Base-by-base conservation (phyloP, 139 green algal species). In the Micromonas commoda region DNA sequence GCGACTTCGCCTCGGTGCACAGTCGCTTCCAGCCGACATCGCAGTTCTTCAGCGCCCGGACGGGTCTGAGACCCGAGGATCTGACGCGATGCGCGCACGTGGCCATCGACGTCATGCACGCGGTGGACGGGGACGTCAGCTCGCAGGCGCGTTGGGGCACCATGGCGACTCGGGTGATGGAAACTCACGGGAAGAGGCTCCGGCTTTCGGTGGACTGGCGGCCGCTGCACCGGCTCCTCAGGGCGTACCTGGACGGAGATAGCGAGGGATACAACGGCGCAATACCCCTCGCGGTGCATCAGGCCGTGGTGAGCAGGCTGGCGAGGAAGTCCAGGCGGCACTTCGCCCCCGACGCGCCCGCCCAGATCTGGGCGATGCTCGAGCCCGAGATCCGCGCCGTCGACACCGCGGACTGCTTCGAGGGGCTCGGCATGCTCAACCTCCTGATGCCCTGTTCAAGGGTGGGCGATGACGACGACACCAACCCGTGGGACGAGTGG, bases 381-480 rank as follows among this genome's bases (percentile, higher is more conserved):
- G 35, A 35, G 35, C 80, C 73, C 0, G 61, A 57, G 0, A 61
- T 87, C 31, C n/a, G 65, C 3, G 68, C 85, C 54, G 21, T 60
- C 2, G 75, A 83, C 31, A 39, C 53, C 2, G 16, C 53, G 1
- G 73, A 83, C 24, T 52, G 31, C 29, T 76, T 85, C 32, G 82
- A 86, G 85, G 86, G 87, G 16, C 68, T 90, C 37, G 90, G 86
- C 21, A 89, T 83, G 86, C 76, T 94, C 53, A 64, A 80, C 21
- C 64, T 93, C 66, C 83, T 94, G 32, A 80, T 91, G 74, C 90
- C 90, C 1, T 92, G 88, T 0, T 74, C 86, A 33, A 79, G 81
- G 51, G 39, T 87, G 28, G 65, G 71, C 35, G 71, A 71, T 6
- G 63, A 71, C 23, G 57, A 38, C 28, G 45, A 9, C 9, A 57